These are phyloP conservation scores for Asclepias syriaca DNA, from an alignment of 257 asterid species.

Conservation along the genomic window DNA sequence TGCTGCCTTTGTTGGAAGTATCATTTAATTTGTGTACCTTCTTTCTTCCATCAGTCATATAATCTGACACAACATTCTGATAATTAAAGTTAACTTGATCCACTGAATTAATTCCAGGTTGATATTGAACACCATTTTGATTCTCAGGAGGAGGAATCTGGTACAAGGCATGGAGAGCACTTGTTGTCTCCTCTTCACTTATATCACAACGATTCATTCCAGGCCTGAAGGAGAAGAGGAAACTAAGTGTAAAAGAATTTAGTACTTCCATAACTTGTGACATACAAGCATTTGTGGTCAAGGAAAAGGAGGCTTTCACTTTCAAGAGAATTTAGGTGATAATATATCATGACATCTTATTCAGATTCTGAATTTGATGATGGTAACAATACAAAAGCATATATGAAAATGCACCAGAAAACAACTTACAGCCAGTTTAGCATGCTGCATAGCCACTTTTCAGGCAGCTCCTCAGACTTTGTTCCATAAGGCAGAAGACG, in stretches of 20 bases:
- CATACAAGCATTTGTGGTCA: not conserved
- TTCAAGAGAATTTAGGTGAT: not conserved
- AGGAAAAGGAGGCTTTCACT: not conserved
- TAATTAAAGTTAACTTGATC: constrained; percentile 26
- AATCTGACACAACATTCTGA: constrained; percentile 25
- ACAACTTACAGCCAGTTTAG: constrained; percentile 87
- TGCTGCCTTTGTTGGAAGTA: constrained; percentile 25
- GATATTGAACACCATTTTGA: constrained; percentile 35
- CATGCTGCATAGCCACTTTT: constrained; percentile 84
- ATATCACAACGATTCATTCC: constrained; percentile 77
- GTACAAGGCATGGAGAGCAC: constrained; percentile 46
- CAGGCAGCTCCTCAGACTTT: constrained; percentile 52
- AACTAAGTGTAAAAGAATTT: not conserved
- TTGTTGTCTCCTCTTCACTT: constrained; percentile 67
- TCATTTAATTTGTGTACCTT: constrained; percentile 54
- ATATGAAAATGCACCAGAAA: constrained; percentile 20
- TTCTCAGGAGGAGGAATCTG: constrained; percentile 43
- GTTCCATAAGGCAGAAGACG: constrained; percentile 69
- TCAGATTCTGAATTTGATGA: not conserved
- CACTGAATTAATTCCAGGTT: constrained; percentile 40
- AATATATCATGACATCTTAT: not conserved
- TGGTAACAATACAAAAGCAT: not conserved
- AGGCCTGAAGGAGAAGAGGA: constrained; percentile 55
- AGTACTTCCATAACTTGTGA: not conserved
- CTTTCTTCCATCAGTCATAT: constrained; percentile 30